These are phyloP conservation scores for Alectoria sarmentosa DNA, from an alignment of 495 filamentous ascomycete species.

Conservation along the genomic window DNA sequence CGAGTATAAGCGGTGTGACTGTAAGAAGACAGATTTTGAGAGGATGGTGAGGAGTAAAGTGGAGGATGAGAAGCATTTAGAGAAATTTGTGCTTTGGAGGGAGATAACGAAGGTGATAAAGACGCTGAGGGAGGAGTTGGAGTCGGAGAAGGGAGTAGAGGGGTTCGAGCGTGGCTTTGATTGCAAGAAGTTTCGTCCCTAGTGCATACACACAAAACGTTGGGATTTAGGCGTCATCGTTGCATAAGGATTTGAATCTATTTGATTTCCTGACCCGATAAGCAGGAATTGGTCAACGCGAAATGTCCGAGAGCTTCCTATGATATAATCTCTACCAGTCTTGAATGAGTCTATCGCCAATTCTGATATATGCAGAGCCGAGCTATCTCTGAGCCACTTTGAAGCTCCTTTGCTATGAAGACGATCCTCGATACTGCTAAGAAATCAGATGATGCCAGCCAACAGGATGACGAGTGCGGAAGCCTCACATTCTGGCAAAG, in stretches of 20 bases:
- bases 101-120: slow-evolving; percentile 37
- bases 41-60: not conserved
- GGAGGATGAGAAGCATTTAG: slow-evolving; percentile 28
- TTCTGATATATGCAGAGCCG: not conserved
- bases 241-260: not conserved
- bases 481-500: not conserved
- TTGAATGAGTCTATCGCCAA: not conserved
- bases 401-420: not conserved
- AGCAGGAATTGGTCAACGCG: no score
- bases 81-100: slow-evolving; percentile 34
- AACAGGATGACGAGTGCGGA: not conserved
- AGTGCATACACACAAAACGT: not conserved
- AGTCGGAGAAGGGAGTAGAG: slow-evolving; percentile 10
- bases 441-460: not conserved
- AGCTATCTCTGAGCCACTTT: not conserved
- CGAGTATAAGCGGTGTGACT: not conserved
- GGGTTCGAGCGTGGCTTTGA: not conserved
- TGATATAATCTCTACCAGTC: no score
- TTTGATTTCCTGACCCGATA: no score
- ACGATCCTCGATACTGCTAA: not conserved
- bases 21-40: not conserved
- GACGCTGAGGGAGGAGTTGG: slow-evolving; percentile 36
- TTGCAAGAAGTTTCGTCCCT: not conserved
- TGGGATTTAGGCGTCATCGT: not conserved
- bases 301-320: not conserved